Evolutionary conservation across 331 rosid species (phyloP), one percentile per base, ranked within the genome.

Genomic region (Acacia pycnantha): DNA sequence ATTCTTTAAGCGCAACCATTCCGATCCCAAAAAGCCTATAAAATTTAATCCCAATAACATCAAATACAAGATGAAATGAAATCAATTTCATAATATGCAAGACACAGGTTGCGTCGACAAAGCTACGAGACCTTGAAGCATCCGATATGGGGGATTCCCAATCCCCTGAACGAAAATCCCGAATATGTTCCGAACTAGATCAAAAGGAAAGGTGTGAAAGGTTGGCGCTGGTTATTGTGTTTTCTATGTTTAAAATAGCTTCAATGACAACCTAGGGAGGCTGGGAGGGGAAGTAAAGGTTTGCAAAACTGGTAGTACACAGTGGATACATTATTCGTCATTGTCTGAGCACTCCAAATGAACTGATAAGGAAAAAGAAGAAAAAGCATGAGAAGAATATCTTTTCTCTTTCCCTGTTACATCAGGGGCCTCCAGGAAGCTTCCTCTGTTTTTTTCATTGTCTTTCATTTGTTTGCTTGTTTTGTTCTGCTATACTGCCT

Each of bases 341-440:
- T 74, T 68, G 73, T 81, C 64, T n/a, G n/a, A n/a, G n/a, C n/a
- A n/a, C n/a, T n/a, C n/a, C n/a, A n/a, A n/a, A n/a, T n/a, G n/a
- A n/a, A n/a, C n/a, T n/a, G n/a, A n/a, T n/a, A n/a, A n/a, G n/a
- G n/a, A n/a, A n/a, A n/a, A n/a, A n/a, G n/a, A n/a, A n/a, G n/a
- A n/a, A n/a, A n/a, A n/a, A n/a, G n/a, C n/a, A n/a, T n/a, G n/a
- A n/a, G n/a, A n/a, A n/a, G n/a, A n/a, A n/a, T n/a, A n/a, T n/a
- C n/a, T n/a, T n/a, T n/a, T n/a, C n/a, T n/a, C n/a, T n/a, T n/a
- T n/a, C n/a, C n/a, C n/a, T 50, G 54, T 58, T 80, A 67, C 24
- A 62, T 33, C 62, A 68, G 69, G 77, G 75, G 69, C 27, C 16
- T 31, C n/a, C 70, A 1, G 84, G 92, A 91, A 87, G 87, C 86